Evolutionary conservation across 495 filamentous ascomycete species (phyloP).

Genomic region (Trichocladium uniseriatum): DNA sequence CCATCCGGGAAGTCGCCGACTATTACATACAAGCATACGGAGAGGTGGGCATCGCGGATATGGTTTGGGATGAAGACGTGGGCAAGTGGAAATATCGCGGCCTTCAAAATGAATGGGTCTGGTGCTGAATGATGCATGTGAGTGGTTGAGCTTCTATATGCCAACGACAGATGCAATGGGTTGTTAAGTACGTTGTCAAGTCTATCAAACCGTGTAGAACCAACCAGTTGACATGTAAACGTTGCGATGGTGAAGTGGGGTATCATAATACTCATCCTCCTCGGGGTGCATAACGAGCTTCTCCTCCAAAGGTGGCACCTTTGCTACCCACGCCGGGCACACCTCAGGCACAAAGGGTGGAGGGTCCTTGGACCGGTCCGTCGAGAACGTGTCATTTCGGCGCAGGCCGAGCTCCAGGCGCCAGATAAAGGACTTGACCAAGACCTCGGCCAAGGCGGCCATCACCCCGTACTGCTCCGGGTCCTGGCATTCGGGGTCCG

Average conservation of each 20-base stretch:
- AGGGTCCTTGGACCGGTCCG: neutral
- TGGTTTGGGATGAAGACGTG: neutral
- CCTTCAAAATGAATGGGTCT: neutral
- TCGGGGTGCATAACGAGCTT: neutral
- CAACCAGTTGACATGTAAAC: slow-evolving; percentile 1
- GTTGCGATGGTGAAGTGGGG: slow-evolving; percentile 1
- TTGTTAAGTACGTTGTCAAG: too few species aligned
- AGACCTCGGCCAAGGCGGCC: neutral
- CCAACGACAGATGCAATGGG: too few species aligned
- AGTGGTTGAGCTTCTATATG: too few species aligned
- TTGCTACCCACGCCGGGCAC: neutral
- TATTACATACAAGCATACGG: neutral
- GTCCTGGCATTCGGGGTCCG: slow-evolving; percentile 1
- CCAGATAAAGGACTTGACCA: neutral
- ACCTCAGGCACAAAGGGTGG: neutral
- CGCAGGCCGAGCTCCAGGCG: slow-evolving; percentile 1
- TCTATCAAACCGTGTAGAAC: slow-evolving; percentile 3
- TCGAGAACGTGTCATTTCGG: neutral
- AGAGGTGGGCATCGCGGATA: neutral
- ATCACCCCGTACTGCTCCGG: slow-evolving; percentile 2
- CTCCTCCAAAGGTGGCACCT: neutral
- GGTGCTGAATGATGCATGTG: neutral
- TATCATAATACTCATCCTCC: neutral
- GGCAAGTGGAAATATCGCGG: neutral
- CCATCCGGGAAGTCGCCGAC: neutral